Conservation (phyloP, 2,329 filamentous ascomycete species). For the Trichophyton equinum region DNA sequence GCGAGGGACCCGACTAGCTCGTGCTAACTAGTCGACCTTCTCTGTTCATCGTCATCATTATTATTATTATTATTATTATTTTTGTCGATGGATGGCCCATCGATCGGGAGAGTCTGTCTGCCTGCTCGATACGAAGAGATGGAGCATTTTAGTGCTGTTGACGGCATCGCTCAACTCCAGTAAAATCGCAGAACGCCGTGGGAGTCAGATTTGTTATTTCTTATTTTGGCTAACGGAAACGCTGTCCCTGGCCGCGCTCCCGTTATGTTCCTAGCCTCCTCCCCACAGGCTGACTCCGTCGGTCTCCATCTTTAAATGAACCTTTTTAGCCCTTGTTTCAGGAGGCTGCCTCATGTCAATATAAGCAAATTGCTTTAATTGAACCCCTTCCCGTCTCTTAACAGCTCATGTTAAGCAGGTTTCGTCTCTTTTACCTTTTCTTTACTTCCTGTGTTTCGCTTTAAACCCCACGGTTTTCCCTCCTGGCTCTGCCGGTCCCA, state of each 20-base stretch:
- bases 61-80: no score
- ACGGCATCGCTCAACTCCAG: not conserved
- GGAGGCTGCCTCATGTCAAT: not conserved
- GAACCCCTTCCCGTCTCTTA: not conserved
- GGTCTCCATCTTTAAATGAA: not conserved
- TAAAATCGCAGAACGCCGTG: not conserved
- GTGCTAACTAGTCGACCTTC: no score
- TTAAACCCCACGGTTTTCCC: not conserved
- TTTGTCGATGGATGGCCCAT: not conserved
- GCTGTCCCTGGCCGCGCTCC: not conserved
- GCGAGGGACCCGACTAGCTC: no score
- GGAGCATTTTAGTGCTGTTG: not conserved
- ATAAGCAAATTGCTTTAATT: slow-evolving; percentile 3
- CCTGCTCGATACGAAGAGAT: not conserved
- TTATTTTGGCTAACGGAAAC: not conserved
- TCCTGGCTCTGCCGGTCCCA: not conserved
- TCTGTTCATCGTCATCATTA: not conserved
- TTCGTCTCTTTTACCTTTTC: not conserved
- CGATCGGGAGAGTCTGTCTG: not conserved
- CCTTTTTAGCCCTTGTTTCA: slow-evolving; percentile 2
- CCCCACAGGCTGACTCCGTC: not conserved
- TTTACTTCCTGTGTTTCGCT: not conserved
- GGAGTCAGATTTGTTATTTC: not conserved
- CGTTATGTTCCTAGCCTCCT: not conserved
- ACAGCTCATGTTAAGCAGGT: not conserved